Conservation (phyloP, 1,284 basidiomycete species). For the Marasmius tenuissimus region DNA sequence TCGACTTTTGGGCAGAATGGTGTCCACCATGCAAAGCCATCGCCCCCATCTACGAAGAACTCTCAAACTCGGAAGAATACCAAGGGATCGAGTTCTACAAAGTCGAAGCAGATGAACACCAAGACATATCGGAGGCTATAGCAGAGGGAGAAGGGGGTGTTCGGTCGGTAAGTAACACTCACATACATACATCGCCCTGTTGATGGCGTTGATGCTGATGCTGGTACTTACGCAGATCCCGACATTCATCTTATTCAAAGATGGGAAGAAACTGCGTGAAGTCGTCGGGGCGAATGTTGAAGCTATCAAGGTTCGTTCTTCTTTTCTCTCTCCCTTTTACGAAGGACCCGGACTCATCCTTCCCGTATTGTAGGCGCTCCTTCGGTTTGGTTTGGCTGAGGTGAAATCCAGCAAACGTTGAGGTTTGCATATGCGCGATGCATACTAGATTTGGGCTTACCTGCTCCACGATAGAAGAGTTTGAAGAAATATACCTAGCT, state of each 20-base stretch:
- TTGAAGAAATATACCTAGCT: no score
- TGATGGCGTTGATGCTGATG: slow-evolving; percentile 8
- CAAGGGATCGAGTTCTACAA: slow-evolving; percentile 65
- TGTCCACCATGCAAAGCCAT: slow-evolving; percentile 79
- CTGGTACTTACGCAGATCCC: slow-evolving; percentile 57
- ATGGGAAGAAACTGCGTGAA: slow-evolving; percentile 61
- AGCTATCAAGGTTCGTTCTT: slow-evolving; percentile 12
- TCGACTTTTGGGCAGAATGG: slow-evolving; percentile 82
- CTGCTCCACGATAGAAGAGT: no score
- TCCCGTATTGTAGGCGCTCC: neutral
- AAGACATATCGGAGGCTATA: slow-evolving; percentile 35
- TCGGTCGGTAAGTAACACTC: slow-evolving; percentile 63
- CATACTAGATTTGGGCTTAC: no score
- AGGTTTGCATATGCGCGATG: no score
- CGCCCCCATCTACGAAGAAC: slow-evolving; percentile 76
- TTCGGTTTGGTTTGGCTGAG: neutral
- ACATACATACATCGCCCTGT: neutral
- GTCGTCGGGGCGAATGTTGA: slow-evolving; percentile 59
- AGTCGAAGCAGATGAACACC: slow-evolving; percentile 73
- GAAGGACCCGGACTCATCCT: neutral
- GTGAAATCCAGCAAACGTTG: no score
- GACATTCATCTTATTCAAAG: slow-evolving; percentile 75
- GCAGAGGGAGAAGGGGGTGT: slow-evolving; percentile 61
- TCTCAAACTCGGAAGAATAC: slow-evolving; percentile 41
- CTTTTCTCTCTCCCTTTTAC: neutral